These are phyloP conservation scores for Benincasa hispida DNA, from an alignment of 306 rosid genomes.

Conservation along the genomic window DNA sequence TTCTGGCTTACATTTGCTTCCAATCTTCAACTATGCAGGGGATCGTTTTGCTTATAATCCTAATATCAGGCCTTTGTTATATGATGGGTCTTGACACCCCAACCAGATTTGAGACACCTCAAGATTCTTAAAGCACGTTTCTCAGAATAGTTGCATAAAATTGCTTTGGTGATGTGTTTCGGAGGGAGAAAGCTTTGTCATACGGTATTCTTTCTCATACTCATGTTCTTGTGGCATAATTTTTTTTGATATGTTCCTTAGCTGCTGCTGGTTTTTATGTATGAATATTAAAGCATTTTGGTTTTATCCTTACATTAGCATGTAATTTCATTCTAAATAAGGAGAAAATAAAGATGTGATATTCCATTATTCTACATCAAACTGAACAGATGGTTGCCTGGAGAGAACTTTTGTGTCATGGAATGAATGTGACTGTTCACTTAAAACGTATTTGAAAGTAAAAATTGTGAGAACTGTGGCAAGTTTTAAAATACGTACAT, in stretches of 20 bases:
- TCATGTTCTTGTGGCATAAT: neutral
- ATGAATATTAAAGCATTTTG: neutral
- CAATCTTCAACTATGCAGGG: conserved; percentile 39
- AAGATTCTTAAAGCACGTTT: conserved; percentile 43
- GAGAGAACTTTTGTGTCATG: neutral
- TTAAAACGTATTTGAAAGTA: too few species aligned
- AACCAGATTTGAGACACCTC: conserved; percentile 82
- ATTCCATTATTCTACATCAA: neutral
- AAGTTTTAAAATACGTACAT: too few species aligned
- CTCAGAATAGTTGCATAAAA: too few species aligned
- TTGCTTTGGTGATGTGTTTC: neutral
- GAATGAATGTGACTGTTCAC: too few species aligned
- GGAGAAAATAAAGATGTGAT: neutral
- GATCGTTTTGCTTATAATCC: conserved; percentile 67
- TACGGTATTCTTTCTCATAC: neutral
- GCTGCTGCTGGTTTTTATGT: neutral
- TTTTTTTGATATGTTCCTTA: neutral
- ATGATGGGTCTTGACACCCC: conserved; percentile 99
- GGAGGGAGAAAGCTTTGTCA: conserved; percentile 8
- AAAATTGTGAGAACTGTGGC: too few species aligned
- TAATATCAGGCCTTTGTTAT: conserved; percentile 87
- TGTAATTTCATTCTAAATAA: neutral
- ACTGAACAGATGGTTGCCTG: neutral
- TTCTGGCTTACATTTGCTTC: conserved; percentile 20
- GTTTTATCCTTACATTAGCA: neutral